phyloP scores from a whole-genome alignment of 2,329 filamentous ascomycete genomes.

The Cladorrhinum sp. region DNA sequence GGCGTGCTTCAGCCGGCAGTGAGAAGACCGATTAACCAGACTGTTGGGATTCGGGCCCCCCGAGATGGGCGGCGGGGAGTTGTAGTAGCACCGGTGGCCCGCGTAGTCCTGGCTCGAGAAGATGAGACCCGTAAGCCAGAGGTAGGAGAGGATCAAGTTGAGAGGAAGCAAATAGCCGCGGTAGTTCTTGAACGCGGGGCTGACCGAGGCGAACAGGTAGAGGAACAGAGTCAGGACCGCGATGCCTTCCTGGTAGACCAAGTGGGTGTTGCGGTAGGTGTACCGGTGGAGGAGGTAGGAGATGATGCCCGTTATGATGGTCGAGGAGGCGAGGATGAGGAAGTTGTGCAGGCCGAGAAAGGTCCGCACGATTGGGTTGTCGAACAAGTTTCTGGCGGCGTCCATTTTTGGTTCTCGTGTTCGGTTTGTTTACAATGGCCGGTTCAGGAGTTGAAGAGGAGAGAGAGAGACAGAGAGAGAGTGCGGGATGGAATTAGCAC shows the following conservation, averaged over 20 bases:
- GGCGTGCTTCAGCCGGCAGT: slow-evolving; percentile 23
- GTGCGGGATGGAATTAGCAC: too few relatives aligned
- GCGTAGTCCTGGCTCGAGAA: slow-evolving; percentile 25
- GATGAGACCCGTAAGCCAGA: slow-evolving; percentile 27
- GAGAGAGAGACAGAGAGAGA: too few relatives aligned
- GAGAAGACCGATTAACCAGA: not conserved
- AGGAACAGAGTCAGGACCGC: slow-evolving; percentile 26
- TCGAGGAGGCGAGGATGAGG: slow-evolving; percentile 23
- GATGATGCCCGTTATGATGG: slow-evolving; percentile 25
- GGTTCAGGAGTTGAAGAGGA: too few relatives aligned
- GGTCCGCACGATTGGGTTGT: slow-evolving; percentile 16
- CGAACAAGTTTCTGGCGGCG: slow-evolving; percentile 8
- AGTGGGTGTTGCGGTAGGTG: slow-evolving; percentile 16
- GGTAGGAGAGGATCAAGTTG: slow-evolving; percentile 22
- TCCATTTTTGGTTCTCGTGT: slow-evolving; percentile 11
- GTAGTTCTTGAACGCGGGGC: slow-evolving; percentile 25
- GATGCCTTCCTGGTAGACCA: slow-evolving; percentile 24
- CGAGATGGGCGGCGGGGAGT: slow-evolving; percentile 2
- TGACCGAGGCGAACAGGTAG: slow-evolving; percentile 23
- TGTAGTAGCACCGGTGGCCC: slow-evolving; percentile 19
- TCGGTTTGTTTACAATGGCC: too few relatives aligned
- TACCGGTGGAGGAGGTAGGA: slow-evolving; percentile 21
- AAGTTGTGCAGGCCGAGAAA: slow-evolving; percentile 22
- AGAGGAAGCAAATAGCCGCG: slow-evolving; percentile 26
- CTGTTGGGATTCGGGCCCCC: not conserved